Conservation (phyloP, 371 early-diverging fungal species). For the Rhizopus microsporus region DNA sequence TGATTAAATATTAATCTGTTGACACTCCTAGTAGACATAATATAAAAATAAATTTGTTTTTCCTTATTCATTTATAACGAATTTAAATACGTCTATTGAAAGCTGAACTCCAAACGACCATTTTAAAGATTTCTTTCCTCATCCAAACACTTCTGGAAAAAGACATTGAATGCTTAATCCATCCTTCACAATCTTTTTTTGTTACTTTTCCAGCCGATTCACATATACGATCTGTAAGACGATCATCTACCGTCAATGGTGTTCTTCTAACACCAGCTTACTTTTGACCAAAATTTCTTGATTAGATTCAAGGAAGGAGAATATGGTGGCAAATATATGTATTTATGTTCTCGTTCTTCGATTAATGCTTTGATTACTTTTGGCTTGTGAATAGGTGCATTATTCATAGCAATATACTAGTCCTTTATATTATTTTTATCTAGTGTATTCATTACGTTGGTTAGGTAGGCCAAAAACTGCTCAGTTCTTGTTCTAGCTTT, state of each 20-base stretch:
- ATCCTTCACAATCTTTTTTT: conserved; percentile 15
- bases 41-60: conserved; percentile 5
- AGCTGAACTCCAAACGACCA: conserved; percentile 11
- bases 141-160: conserved; percentile 14
- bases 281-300: conserved; percentile 22
- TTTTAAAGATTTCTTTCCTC: conserved; percentile 16
- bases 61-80: conserved; percentile 8
- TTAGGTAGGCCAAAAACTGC: conserved; percentile 17
- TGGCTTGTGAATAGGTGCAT: conserved; percentile 14
- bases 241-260: conserved; percentile 17
- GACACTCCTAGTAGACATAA: conserved; percentile 2
- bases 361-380: conserved; percentile 14
- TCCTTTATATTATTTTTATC: conserved; percentile 18
- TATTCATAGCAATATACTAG: conserved; percentile 13
- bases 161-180: conserved; percentile 18
- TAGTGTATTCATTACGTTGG: conserved; percentile 18
- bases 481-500: conserved; percentile 15
- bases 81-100: conserved; percentile 9
- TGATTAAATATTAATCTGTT: conserved; percentile 10
- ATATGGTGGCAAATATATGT: conserved; percentile 13
- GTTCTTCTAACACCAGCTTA: conserved; percentile 17
- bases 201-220: conserved; percentile 10
- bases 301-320: conserved; percentile 18
- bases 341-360: conserved; percentile 13
- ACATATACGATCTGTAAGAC: conserved; percentile 15